Evolutionary conservation across 106 monocot species (phyloP), one percentile per base, ranked within the genome.

Genomic region (Narthecium ossifragum): DNA sequence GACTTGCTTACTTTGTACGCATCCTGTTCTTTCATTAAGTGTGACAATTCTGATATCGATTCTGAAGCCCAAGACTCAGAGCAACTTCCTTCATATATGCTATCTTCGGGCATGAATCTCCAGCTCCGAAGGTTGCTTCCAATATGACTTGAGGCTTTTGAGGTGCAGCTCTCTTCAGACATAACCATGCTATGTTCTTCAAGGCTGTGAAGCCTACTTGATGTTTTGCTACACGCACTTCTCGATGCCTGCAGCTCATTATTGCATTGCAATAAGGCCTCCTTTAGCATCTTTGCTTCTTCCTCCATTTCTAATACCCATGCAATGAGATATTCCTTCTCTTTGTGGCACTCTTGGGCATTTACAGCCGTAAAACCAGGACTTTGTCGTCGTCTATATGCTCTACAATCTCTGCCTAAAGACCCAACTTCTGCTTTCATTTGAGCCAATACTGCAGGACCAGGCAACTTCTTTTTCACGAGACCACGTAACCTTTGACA

Each of bases 211-310:
- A 94, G 80, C 67, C 68, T 89, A 52, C 57, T 78, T 46, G 69
- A 67, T 33, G 83, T 78, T 53, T 80, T 86, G 31, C 85, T 70
- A 70, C 75, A 83, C 60, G 68, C 70, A 59, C 67, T 86, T 71
- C 85, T 74, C 32, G 94, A 85, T 29, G 70, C 73, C 59, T 85
- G 94, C 9, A 94, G 68, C 38, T 94, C 94, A 28, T 62, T 90
- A 39, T 90, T 94, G 43, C 85, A 63, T 51, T 86, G 83, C 34
- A 83, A 67, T 66, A 94, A 69, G 6, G 86, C 94, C 78, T 86
- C 94, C 67, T 86, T 90, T 43, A 94, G 52, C 80, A 90, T 80
- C 66, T 94, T 94, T 39, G 79, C 86, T 70, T 94, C 94, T 73
- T 90, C 89, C 60, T 94, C 94, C 73, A 68, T 86, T 32, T 69